A percentile compares a stretch with the other conserved stretches of the same genome.
Evolutionary conservation across 306 rosid genomes (phyloP).

Genomic region (Prinsepia uniflora): DNA sequence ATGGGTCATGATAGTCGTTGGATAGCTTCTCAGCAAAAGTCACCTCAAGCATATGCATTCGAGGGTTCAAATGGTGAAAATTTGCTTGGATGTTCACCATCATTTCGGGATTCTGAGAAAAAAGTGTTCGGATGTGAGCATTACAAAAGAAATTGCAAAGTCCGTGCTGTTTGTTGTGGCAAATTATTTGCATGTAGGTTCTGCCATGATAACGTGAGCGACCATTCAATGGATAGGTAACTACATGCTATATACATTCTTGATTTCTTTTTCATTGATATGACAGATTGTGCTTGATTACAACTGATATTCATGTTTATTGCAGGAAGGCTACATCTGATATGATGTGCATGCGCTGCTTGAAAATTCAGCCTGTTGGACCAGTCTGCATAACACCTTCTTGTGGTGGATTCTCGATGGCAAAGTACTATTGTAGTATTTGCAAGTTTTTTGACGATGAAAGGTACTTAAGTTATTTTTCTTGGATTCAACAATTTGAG

Average conservation of each 20-base stretch:
- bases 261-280: background rate
- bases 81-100: slow-evolving; percentile 50
- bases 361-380: slow-evolving; percentile 68
- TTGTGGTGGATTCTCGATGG: slow-evolving; percentile 69
- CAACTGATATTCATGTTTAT: slow-evolving; percentile 5
- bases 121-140: slow-evolving; percentile 69
- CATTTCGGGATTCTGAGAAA: slow-evolving; percentile 62
- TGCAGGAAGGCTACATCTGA: slow-evolving; percentile 78
- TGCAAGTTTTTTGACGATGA: slow-evolving; percentile 87
- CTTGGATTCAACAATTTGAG: slow-evolving; percentile 3
- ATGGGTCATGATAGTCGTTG: slow-evolving; percentile 40
- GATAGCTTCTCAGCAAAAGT: slow-evolving; percentile 85
- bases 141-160: slow-evolving; percentile 80
- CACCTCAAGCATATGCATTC: slow-evolving; percentile 47
- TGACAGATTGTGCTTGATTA: background rate
- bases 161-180: slow-evolving; percentile 80
- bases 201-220: slow-evolving; percentile 83
- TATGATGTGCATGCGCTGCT: slow-evolving; percentile 86
- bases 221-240: slow-evolving; percentile 90
- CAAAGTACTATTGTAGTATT: slow-evolving; percentile 70
- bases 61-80: slow-evolving; percentile 56
- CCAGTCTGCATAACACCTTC: slow-evolving; percentile 63
- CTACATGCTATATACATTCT: background rate
- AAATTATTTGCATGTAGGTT: slow-evolving; percentile 79
- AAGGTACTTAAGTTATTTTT: slow-evolving; percentile 40